Conservation (phyloP, 2,329 filamentous ascomycete genomes). For the Truncatella angustata region DNA sequence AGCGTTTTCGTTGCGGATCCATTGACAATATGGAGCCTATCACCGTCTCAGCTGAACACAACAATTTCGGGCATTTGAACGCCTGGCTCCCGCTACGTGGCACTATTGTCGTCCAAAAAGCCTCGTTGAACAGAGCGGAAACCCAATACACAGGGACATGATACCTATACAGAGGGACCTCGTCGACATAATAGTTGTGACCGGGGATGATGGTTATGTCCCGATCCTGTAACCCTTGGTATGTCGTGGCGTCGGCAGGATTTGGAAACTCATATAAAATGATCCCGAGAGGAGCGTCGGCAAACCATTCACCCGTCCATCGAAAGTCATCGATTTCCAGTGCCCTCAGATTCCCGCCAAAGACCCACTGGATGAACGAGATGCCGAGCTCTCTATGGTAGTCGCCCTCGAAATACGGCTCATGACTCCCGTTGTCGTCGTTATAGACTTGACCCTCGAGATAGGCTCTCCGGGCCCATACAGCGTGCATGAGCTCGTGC, state of each 20-base stretch:
- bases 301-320: background rate
- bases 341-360: background rate
- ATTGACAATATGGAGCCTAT: no score
- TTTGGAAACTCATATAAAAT: background rate
- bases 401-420: background rate
- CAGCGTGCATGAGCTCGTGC: background rate
- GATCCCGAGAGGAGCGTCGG: background rate
- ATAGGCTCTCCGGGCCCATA: background rate
- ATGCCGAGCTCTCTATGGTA: background rate
- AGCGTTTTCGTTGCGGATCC: no score
- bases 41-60: no score
- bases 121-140: background rate
- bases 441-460: background rate
- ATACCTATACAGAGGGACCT: background rate
- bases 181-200: background rate
- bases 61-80: background rate
- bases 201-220: background rate
- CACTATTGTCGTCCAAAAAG: background rate
- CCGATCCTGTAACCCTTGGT: background rate
- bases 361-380: background rate
- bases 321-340: background rate
- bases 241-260: background rate
- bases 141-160: background rate
- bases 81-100: background rate
- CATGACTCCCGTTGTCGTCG: background rate